Percentiles rank a stretch among this genome's conserved stretches.
Evolutionary conservation across 306 rosid species (phyloP).

Genomic region (Hylodesmum podocarpum): DNA sequence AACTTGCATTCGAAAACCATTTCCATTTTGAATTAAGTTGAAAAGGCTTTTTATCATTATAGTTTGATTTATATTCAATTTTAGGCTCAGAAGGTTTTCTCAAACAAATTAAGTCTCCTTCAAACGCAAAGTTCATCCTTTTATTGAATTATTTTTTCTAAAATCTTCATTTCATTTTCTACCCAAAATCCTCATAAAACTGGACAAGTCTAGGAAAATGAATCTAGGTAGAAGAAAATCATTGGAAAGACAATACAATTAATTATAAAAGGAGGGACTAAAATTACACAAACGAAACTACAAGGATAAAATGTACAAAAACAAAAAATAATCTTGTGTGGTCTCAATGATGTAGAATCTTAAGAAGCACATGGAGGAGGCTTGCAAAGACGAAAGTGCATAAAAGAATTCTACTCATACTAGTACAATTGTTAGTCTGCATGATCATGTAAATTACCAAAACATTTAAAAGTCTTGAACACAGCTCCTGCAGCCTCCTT

Average conservation of each 20-base stretch:
- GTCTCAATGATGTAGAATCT: not conserved
- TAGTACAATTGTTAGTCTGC: not conserved
- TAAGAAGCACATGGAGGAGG: not conserved
- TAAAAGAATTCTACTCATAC: constrained; percentile 5
- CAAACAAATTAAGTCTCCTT: too few relatives aligned
- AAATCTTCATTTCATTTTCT: too few relatives aligned
- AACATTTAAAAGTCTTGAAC: constrained; percentile 3
- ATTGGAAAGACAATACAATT: not conserved
- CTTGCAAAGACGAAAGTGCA: constrained; percentile 2
- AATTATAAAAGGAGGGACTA: not conserved
- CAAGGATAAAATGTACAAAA: not conserved
- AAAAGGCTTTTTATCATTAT: too few relatives aligned
- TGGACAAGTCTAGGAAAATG: too few relatives aligned
- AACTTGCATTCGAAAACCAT: not conserved
- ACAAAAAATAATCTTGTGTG: not conserved
- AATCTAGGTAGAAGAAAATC: not conserved
- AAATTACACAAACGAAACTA: not conserved
- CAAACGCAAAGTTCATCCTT: too few relatives aligned
- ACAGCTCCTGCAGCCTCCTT: constrained; percentile 8
- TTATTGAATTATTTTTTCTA: too few relatives aligned
- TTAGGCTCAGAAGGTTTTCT: too few relatives aligned
- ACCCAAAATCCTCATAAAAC: too few relatives aligned
- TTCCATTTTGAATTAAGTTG: not conserved
- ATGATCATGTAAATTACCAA: constrained; percentile 14
- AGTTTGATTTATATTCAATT: too few relatives aligned